A percentile compares a stretch with the other conserved stretches of the same genome.
Conservation (phyloP, 2,329 filamentous ascomycete species). For the Xylaria polymorpha region DNA sequence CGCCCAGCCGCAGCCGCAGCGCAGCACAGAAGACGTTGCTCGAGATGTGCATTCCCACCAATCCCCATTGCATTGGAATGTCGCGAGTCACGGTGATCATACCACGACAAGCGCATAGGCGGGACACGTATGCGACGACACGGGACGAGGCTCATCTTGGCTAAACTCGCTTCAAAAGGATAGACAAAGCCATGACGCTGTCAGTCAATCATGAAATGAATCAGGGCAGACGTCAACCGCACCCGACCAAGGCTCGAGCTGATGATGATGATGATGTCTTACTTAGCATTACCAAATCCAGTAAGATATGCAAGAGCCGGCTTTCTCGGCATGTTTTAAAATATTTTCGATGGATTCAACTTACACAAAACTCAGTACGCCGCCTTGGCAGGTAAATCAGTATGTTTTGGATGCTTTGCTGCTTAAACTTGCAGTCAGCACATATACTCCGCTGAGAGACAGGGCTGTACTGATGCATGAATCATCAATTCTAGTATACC, state of each 20-base stretch:
- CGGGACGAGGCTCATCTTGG: slow-evolving; percentile 23
- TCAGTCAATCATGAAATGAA: not conserved
- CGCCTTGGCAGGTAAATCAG: too few species aligned
- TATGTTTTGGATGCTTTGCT: too few species aligned
- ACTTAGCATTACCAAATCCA: not conserved
- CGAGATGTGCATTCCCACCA: slow-evolving; percentile 6
- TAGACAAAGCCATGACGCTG: not conserved
- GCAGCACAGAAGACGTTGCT: not conserved
- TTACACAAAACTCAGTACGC: too few species aligned
- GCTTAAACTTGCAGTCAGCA: not conserved
- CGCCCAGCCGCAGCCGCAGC: slow-evolving; percentile 8
- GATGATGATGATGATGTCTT: too few species aligned
- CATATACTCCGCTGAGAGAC: not conserved
- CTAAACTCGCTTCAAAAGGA: too few species aligned
- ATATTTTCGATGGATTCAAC: too few species aligned
- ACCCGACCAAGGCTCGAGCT: not conserved
- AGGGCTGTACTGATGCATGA: slow-evolving; percentile 30
- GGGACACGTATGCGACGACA: slow-evolving; percentile 24
- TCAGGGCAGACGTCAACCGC: not conserved
- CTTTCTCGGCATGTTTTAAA: too few species aligned
- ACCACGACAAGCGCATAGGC: slow-evolving; percentile 6
- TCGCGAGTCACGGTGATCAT: slow-evolving; percentile 31
- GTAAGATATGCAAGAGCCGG: not conserved
- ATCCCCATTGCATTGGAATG: slow-evolving; percentile 15
- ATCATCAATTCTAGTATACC: slow-evolving; percentile 30